Evolutionary conservation across 768 basidiomycete species (phyloP), one percentile per base, ranked within the genome.

Genomic region (Boletus rex-veris): DNA sequence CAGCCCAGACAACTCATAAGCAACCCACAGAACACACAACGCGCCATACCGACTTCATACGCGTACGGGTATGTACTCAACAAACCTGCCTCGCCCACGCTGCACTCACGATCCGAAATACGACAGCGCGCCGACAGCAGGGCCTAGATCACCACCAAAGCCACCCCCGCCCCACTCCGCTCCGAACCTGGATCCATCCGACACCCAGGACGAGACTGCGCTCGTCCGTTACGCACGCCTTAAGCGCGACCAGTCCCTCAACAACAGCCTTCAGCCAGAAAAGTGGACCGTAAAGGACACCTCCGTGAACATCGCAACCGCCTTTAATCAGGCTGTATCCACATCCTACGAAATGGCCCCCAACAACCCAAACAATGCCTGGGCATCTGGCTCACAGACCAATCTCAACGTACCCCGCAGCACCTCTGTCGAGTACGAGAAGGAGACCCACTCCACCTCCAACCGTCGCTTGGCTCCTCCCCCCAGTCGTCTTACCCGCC

Each of bases 281-380:
- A 83, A 77, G 77, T 88, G 86, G 86, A 66, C 68, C 54, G 81
- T 90, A 54, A 87, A 87, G 63, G 89, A 90, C 71, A 93, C 92
- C 42, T 86, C 90, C 18, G 92, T 93, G 47, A 88, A 90, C 71
- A 86, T 92, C 63, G 92, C 90, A 10, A 80, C 81, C 62, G 92
- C 91, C 30, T 88, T 94, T 64, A 74, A 77, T 59, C 83, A 86
- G 68, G 92, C 91, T 18, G 87, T 80, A 19, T 74, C 66, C 46
- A 64, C 64, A 4, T 72, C 66, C 35, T 53, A 60, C 59, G 74
- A 76, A 54, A 80, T 80, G 75, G 61, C 58, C 39, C 65, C 74
- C 31, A 71, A 66, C 61, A 82, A 79, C 60, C 81, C 83, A 28
- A 86, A 88, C 67, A 74, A 74, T 48, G 71, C 84, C 1, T 89